These are phyloP conservation scores for Penicillium sp. DNA, from an alignment of 2,329 filamentous ascomycete species.

Conservation along the genomic window DNA sequence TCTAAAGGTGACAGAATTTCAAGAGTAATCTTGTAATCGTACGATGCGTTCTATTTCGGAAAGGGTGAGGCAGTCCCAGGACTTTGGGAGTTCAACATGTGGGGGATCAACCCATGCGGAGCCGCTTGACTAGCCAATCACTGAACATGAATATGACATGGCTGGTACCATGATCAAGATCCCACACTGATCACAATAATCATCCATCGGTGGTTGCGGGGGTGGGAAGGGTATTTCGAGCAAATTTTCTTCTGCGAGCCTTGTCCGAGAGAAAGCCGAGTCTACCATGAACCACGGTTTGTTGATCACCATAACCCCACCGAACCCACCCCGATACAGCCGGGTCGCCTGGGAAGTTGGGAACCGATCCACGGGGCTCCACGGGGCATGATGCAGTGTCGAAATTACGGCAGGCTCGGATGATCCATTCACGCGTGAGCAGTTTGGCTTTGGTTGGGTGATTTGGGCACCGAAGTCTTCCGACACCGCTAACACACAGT, in stretches of 20 bases:
- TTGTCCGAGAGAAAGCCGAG: conserved; percentile 31
- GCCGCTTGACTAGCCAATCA: background rate
- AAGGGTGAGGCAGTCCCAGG: background rate
- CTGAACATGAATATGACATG: background rate
- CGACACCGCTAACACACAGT: background rate
- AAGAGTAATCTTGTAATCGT: background rate
- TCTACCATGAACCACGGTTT: conserved; percentile 13
- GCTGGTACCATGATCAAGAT: background rate
- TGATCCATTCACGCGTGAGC: background rate
- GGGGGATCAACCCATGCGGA: conserved; percentile 4
- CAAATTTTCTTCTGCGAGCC: conserved; percentile 22
- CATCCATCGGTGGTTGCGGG: background rate
- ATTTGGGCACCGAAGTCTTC: background rate
- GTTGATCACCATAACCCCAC: conserved; percentile 10
- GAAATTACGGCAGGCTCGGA: background rate
- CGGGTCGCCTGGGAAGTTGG: background rate
- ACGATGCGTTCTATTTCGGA: background rate
- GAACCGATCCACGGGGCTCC: conserved; percentile 8
- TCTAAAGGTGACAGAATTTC: background rate
- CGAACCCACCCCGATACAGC: conserved; percentile 4
- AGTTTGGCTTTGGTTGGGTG: background rate
- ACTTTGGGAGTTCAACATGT: background rate
- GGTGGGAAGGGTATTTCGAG: background rate
- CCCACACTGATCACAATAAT: background rate
- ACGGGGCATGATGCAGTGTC: background rate